These are phyloP conservation scores for Entophlyctis luteolus DNA, from an alignment of 192 early-diverging fungal species.

Conservation along the genomic window DNA sequence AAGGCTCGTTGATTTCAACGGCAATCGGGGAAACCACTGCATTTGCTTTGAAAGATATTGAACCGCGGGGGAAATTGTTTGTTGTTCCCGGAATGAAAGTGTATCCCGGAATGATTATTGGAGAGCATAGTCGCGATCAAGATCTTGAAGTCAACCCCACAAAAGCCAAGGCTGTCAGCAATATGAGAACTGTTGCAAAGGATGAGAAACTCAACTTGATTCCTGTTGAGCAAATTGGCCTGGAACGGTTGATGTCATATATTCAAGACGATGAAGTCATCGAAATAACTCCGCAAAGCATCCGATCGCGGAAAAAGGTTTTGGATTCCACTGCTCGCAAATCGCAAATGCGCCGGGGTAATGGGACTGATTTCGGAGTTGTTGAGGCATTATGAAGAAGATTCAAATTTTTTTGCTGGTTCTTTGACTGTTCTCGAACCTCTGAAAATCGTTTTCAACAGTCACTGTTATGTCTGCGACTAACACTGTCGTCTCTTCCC, in stretches of 20 bases:
- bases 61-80: constrained; percentile 78
- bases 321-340: constrained; percentile 67
- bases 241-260: constrained; percentile 79
- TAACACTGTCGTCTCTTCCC: too few species aligned
- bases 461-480: too few species aligned
- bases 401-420: not conserved
- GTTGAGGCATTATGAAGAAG: constrained; percentile 12
- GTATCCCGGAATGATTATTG: constrained; percentile 84
- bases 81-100: constrained; percentile 67
- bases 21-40: constrained; percentile 63
- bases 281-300: constrained; percentile 70
- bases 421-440: not conserved
- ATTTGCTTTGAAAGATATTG: constrained; percentile 70
- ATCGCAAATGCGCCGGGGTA: constrained; percentile 27
- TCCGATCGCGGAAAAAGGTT: constrained; percentile 73
- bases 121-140: constrained; percentile 70
- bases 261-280: constrained; percentile 78
- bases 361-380: constrained; percentile 32
- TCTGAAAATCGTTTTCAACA: too few species aligned
- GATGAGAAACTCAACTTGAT: constrained; percentile 70
- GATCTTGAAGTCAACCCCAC: constrained; percentile 84
- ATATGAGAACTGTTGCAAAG: constrained; percentile 74
- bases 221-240: constrained; percentile 60
- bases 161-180: constrained; percentile 75
- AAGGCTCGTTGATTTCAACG: constrained; percentile 72